These are phyloP conservation scores for Mucor mucedo DNA, from an alignment of 371 early-diverging fungal species.

Conservation along the genomic window DNA sequence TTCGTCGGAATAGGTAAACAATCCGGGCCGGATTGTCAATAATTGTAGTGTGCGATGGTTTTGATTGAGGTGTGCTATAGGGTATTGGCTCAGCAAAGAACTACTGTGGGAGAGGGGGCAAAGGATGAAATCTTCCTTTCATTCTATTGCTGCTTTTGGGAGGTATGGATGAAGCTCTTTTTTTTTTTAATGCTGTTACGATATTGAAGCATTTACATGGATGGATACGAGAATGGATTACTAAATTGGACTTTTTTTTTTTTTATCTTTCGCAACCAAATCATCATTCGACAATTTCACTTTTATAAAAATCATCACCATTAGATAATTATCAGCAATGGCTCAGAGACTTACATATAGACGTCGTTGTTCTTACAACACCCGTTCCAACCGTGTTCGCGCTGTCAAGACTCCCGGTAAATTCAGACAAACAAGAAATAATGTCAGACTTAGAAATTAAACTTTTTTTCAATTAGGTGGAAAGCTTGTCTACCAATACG, in stretches of 20 bases:
- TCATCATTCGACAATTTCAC: constrained; percentile 2
- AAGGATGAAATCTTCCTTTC: constrained; percentile 25
- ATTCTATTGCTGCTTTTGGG: constrained; percentile 31
- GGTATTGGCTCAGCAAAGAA: background rate
- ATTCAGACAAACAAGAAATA: background rate
- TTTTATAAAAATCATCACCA: background rate
- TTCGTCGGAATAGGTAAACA: too few species aligned
- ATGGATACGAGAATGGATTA: constrained; percentile 7
- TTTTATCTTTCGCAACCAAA: background rate
- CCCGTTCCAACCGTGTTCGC: constrained; percentile 95
- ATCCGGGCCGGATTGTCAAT: too few species aligned
- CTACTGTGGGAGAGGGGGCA: background rate
- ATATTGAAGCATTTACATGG: constrained; percentile 4
- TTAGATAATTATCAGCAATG: constrained; percentile 53
- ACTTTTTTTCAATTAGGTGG: constrained; percentile 66
- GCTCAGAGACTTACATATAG: constrained; percentile 96
- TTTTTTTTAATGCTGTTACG: background rate
- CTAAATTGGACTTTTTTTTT: background rate
- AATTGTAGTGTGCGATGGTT: too few species aligned
- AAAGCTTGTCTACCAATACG: constrained; percentile 88
- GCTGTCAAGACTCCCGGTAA: constrained; percentile 96
- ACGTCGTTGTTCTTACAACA: constrained; percentile 98
- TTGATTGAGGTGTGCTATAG: too few species aligned
- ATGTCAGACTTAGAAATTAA: background rate
- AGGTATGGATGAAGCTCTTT: constrained; percentile 19